These are phyloP conservation scores for Luvunga scandens DNA, from an alignment of 345 rosid species.

Conservation along the genomic window DNA sequence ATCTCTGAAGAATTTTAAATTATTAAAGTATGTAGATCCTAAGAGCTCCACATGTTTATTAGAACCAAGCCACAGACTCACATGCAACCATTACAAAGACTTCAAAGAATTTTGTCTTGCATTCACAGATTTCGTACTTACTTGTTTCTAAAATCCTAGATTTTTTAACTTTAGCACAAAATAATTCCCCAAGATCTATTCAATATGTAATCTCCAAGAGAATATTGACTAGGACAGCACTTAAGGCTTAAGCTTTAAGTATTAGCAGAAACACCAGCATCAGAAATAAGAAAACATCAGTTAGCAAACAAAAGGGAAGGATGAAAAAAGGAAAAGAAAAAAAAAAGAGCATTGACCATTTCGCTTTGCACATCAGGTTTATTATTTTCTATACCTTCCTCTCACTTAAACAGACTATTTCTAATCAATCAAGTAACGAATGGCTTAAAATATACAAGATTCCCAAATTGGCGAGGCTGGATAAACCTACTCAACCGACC, in stretches of 20 bases:
- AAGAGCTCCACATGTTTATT: not conserved
- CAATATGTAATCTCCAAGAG: not conserved
- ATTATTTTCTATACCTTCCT: not conserved
- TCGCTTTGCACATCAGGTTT: not conserved
- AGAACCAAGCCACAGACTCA: not conserved
- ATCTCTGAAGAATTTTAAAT: not conserved
- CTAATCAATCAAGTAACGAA: not conserved
- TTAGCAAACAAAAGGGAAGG: not conserved
- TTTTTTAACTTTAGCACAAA: not conserved
- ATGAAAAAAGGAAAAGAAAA: too few species aligned
- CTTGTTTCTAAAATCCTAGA: not conserved
- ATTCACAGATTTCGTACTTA: not conserved
- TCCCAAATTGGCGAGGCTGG: not conserved
- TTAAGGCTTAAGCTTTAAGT: not conserved
- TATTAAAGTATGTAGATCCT: not conserved
- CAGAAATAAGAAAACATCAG: not conserved
- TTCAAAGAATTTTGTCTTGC: not conserved
- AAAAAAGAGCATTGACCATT: not conserved
- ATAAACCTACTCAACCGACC: not conserved
- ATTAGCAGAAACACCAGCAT: not conserved
- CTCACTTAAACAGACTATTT: not conserved
- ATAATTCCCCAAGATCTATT: not conserved
- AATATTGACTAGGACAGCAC: not conserved
- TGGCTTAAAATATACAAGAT: not conserved
- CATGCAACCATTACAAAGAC: conserved; percentile 4